Percentiles rank a stretch among this genome's conserved stretches.
phyloP scores from a whole-genome alignment of 139 green algal species.

The Volvox reticuliferus region DNA sequence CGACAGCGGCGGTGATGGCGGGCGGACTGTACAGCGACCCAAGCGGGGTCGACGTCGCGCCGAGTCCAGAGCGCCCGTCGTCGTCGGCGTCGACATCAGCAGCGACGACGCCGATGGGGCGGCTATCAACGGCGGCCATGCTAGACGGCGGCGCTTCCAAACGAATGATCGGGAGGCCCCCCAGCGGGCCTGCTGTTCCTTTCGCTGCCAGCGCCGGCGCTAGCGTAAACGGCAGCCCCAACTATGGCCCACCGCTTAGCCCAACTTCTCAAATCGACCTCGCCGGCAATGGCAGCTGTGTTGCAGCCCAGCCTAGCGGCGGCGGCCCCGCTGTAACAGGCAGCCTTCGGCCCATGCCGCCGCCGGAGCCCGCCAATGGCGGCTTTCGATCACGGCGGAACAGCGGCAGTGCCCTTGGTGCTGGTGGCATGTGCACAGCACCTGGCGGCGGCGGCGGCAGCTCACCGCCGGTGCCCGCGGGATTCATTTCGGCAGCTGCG shows the following conservation, averaged over 20 bases:
- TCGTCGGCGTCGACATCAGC: constrained; percentile 12
- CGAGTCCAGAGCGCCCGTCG: constrained; percentile 1
- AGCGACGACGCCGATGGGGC: background rate
- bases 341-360: constrained; percentile 12
- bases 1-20: background rate
- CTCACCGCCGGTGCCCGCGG: background rate
- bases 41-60: background rate
- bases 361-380: background rate
- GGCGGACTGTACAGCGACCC: background rate
- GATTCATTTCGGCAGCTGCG: background rate
- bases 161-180: background rate
- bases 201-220: background rate
- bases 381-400: constrained; percentile 15
- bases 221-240: background rate
- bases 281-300: constrained; percentile 2
- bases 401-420: background rate
- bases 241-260: background rate
- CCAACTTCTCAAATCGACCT: background rate
- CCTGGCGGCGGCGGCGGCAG: background rate
- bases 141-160: background rate
- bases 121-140: background rate
- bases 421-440: background rate
- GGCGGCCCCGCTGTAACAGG: background rate
- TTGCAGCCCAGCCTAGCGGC: background rate
- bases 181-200: background rate